A percentile compares a stretch with the other conserved stretches of the same genome.
Evolutionary conservation across 345 rosid genomes (phyloP).

Genomic region (Eutrema japonicum): DNA sequence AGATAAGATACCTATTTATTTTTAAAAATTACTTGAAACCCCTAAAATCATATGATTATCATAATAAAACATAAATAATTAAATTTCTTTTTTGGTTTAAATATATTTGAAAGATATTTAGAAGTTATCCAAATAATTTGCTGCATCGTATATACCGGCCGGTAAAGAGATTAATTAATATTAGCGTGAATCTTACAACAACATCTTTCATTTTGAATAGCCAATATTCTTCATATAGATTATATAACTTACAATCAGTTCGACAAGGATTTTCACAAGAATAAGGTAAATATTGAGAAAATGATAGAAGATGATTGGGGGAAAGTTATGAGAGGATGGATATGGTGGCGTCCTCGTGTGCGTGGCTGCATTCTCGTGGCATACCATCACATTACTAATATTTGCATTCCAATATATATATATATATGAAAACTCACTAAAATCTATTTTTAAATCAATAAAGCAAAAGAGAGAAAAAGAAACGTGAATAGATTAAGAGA

Average conservation of each 20-base stretch:
- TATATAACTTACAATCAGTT: neutral
- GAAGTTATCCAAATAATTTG: neutral
- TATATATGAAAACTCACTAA: constrained; percentile 14
- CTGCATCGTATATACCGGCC: neutral
- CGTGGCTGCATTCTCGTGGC: constrained; percentile 59
- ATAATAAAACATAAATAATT: neutral
- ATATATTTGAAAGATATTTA: neutral
- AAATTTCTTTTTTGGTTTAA: neutral
- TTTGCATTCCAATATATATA: constrained; percentile 27
- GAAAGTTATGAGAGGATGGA: constrained; percentile 29
- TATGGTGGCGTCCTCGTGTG: constrained; percentile 64
- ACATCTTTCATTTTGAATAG: neutral
- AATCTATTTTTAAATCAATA: neutral
- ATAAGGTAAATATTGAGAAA: constrained; percentile 6
- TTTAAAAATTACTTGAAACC: neutral
- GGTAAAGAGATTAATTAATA: neutral
- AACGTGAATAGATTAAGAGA: constrained; percentile 43
- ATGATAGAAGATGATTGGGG: constrained; percentile 28
- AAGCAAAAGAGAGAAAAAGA: constrained; percentile 42
- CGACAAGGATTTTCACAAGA: constrained; percentile 11
- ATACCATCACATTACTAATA: constrained; percentile 36
- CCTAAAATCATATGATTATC: neutral
- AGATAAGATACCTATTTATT: neutral
- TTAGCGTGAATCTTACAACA: neutral
- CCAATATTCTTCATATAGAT: neutral